Conservation (phyloP, 1,139 yeast species). For the Saccharomyces pastorianus region DNA sequence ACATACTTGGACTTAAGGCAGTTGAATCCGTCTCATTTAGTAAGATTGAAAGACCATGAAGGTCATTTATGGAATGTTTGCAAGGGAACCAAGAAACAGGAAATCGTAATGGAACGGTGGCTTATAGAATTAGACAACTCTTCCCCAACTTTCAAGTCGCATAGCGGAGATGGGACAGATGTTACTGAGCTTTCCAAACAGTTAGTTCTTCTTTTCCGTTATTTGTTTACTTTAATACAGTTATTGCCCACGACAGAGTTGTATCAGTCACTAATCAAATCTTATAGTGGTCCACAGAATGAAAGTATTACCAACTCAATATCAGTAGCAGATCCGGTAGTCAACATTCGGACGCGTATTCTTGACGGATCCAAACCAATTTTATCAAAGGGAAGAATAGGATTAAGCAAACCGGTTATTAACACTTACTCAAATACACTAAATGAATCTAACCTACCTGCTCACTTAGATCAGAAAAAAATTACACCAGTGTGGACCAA, state of each 20-base stretch:
- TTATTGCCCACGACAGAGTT: slow-evolving; percentile 67
- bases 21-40: slow-evolving; percentile 51
- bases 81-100: slow-evolving; percentile 53
- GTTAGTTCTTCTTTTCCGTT: slow-evolving; percentile 64
- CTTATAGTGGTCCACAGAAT: background rate
- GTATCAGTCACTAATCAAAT: slow-evolving; percentile 34
- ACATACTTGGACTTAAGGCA: slow-evolving; percentile 67
- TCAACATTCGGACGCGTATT: slow-evolving; percentile 48
- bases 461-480: slow-evolving; percentile 52
- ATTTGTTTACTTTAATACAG: slow-evolving; percentile 57
- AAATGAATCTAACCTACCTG: slow-evolving; percentile 33
- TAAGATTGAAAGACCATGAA: slow-evolving; percentile 50
- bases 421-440: slow-evolving; percentile 36
- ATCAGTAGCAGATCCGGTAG: slow-evolving; percentile 13
- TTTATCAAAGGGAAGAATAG: slow-evolving; percentile 74
- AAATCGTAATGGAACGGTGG: slow-evolving; percentile 91
- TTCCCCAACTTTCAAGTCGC: slow-evolving; percentile 26
- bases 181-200: slow-evolving; percentile 31
- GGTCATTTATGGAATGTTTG: slow-evolving; percentile 45
- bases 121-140: slow-evolving; percentile 60
- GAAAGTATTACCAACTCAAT: slow-evolving; percentile 24
- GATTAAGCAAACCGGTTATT: slow-evolving; percentile 62
- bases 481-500: slow-evolving; percentile 68
- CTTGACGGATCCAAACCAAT: slow-evolving; percentile 74
- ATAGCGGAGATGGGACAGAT: slow-evolving; percentile 7